Evolutionary conservation across 2,329 filamentous ascomycete species (phyloP), one percentile per base, ranked within the genome.

Genomic region (Coniochaeta hoffmannii): DNA sequence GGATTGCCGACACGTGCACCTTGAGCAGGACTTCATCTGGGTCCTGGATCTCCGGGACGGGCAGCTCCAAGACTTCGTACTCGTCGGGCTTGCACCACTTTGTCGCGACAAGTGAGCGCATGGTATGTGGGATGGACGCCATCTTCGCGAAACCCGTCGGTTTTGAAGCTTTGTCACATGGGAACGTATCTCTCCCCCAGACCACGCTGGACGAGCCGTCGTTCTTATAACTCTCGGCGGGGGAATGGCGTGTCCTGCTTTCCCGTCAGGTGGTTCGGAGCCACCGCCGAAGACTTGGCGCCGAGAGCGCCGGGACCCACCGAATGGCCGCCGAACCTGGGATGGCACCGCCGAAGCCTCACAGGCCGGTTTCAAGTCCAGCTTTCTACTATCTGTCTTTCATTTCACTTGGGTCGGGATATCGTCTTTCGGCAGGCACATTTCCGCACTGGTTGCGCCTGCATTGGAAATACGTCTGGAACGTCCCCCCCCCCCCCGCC

Each of bases 11-110:
- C 3, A 73, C 70, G 36, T 73, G 67, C 28, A 77, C 65, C 15
- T 64, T 64, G 11, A 78, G 57, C 2, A 81, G 63, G 1, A 82
- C 64, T 4, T 80, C 68, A 28, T 73, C 65, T 1, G 75, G 70
- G 7, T 66, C 61, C 2, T 65, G 66, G 51, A 81, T 75, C n/a
- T 59, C 60, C 0, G 78, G 77, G 2, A 72, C 65, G 0, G 76
- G 73, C n/a, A 76, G 55, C 4, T 76, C 71, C 4, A 63, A 57
- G 15, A 79, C 58, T 24, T 73, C 68, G 56, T 72, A 77, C 9
- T 57, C 64, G 0, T 63, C 63, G 0, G 76, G 76, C 4, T 58
- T 60, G 58, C 71, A 71, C 55, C 70, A 69, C 44, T 66, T 72
- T 0, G 66, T 70, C 28, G 73, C 72, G 14, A 73, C 69, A 35